A percentile compares a stretch with the other conserved stretches of the same genome.
These are phyloP conservation scores for Corynespora cassiicola DNA, from an alignment of 2,329 filamentous ascomycete species.

Conservation along the genomic window DNA sequence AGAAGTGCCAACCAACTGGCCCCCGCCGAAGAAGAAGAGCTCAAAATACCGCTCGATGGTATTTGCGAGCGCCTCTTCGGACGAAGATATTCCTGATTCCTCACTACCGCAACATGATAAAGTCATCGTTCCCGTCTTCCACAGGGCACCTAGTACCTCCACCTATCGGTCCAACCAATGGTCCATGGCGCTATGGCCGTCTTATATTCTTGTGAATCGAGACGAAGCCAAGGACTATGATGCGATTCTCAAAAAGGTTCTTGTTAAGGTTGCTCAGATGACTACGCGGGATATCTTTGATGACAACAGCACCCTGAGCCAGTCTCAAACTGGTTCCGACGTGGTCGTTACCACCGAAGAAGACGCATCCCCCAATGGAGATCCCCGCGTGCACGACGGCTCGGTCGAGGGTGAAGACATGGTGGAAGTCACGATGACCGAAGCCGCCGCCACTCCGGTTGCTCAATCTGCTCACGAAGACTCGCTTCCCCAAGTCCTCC, in stretches of 20 bases:
- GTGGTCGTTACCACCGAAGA: conserved; percentile 70
- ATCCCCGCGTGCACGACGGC: conserved; percentile 74
- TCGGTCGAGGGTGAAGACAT: conserved; percentile 90
- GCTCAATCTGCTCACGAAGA: conserved; percentile 30
- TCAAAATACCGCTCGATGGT: conserved; percentile 58
- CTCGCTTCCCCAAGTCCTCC: conserved; percentile 52
- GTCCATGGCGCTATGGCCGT: conserved; percentile 55
- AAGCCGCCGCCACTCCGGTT: conserved; percentile 52
- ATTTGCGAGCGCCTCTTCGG: conserved; percentile 51
- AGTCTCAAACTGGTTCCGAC: conserved; percentile 66
- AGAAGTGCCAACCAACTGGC: conserved; percentile 77
- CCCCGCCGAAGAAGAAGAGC: conserved; percentile 60
- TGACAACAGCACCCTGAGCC: conserved; percentile 59
- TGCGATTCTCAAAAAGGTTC: conserved; percentile 77
- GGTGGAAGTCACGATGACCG: conserved; percentile 87
- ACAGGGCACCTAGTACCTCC: conserved; percentile 55
- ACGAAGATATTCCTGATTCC: conserved; percentile 59
- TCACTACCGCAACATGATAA: conserved; percentile 68
- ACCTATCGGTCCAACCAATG: conserved; percentile 33
- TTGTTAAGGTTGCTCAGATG: conserved; percentile 77
- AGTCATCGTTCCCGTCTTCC: conserved; percentile 75
- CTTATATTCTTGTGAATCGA: conserved; percentile 77
- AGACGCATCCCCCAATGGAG: conserved; percentile 70
- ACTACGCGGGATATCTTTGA: conserved; percentile 73
- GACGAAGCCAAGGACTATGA: conserved; percentile 76